Evolutionary conservation across 768 basidiomycete species (phyloP), one percentile per base, ranked within the genome.

Genomic region (Artomyces pyxidatus): DNA sequence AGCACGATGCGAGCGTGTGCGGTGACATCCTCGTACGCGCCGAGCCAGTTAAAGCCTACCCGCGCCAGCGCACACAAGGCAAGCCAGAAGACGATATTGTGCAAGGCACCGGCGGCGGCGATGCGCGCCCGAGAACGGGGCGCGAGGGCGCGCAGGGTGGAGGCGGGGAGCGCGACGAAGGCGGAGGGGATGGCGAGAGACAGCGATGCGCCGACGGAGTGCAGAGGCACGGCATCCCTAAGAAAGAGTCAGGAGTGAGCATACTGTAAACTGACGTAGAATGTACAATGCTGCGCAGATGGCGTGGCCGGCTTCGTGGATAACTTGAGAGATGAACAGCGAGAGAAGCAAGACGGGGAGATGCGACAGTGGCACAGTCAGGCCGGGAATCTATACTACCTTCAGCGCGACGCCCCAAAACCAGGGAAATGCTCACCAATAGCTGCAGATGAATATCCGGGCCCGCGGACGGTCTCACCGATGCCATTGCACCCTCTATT

Each of bases 241-340:
- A 29, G 42, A 26, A 40, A 38, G 25, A 32, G 38, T 49, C 21
- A 25, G 50, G 21, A 17, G 37, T 32, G 23, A 21, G 35, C 11
- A 5, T n/a, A 23, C 25, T 44, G 10, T 17, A 8, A 19, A 32
- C 12, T 37, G 10, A 45, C 25, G 45, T 14, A 19, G 37, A 19
- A 65, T 85, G 60, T 63, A 90, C 86, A 84, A 59, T 17, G 88
- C 84, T 11, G 83, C 90, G 8, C 81, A 69, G 38, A 91, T 59
- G 11, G 83, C 85, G 63, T 94, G 90, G 6, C 90, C 90, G 0
- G 76, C 63, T 66, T 94, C 90, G 55, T 93, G 90, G 17, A 86
- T 61, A n/a, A 82, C 56, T 63, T 91, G 89, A 47, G 76, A 74
- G 8, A 77, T 21, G 40, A 82, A 70, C 14, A 92, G 71, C 0